Evolutionary conservation across 495 filamentous ascomycete species (phyloP).

Genomic region (Parathielavia hyrcaniae): DNA sequence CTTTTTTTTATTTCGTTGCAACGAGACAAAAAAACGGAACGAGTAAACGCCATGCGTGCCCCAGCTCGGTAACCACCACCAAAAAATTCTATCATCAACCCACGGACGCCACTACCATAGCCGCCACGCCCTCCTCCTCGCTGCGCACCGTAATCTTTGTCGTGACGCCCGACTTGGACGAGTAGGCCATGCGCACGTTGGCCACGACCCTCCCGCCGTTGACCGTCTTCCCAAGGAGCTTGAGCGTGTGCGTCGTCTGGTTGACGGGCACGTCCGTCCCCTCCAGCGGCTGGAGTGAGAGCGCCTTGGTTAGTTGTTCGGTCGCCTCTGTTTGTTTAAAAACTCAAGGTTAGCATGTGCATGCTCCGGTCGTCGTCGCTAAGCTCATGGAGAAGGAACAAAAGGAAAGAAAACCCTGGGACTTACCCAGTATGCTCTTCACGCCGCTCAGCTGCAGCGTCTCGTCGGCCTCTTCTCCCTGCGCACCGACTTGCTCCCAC

Average conservation of each 20-base stretch:
- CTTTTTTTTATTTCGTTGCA: conserved; percentile 16
- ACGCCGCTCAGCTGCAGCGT: conserved; percentile 83
- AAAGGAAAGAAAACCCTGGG: too few relatives aligned
- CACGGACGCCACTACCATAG: conserved; percentile 75
- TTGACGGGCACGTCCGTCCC: conserved; percentile 84
- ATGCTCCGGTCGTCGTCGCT: not conserved
- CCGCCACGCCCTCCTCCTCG: conserved; percentile 88
- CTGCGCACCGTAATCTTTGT: conserved; percentile 86
- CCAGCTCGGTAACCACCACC: conserved; percentile 16
- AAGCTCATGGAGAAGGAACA: not conserved
- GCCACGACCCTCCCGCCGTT: conserved; percentile 83
- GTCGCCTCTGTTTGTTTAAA: conserved; percentile 67
- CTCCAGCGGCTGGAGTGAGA: conserved; percentile 90
- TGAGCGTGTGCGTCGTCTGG: conserved; percentile 86
- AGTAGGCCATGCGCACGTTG: conserved; percentile 87
- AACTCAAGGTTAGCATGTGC: conserved; percentile 34
- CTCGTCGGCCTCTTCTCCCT: conserved; percentile 84
- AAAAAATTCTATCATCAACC: conserved; percentile 49
- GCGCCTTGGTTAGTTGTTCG: conserved; percentile 75
- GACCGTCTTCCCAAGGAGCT: conserved; percentile 93
- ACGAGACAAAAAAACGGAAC: conserved; percentile 7
- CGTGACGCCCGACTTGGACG: conserved; percentile 83
- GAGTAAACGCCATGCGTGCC: conserved; percentile 26
- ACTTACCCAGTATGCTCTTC: conserved; percentile 88
- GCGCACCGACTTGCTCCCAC: conserved; percentile 90